Percentiles rank a stretch among this genome's conserved stretches.
These are phyloP conservation scores for Puccinellia tenuiflora DNA, from an alignment of 176 grass and related monocot genomes.

Conservation along the genomic window DNA sequence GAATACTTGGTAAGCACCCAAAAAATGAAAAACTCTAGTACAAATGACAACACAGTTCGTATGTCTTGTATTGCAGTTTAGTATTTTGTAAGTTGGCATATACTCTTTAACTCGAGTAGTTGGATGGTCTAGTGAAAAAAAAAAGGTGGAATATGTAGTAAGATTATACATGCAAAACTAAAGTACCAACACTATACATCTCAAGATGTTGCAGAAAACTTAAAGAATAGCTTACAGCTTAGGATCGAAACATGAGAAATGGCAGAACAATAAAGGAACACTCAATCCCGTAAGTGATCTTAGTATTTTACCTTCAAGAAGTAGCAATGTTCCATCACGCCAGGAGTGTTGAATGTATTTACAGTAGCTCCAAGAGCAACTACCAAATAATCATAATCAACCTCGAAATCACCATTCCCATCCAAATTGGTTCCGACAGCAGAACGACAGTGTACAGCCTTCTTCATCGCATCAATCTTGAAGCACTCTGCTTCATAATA, in stretches of 20 bases:
- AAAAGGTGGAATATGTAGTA: neutral
- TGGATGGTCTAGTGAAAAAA: neutral
- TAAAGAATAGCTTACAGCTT: neutral
- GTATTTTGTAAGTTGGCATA: neutral
- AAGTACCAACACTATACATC: neutral
- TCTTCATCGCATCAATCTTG: conserved; percentile 70
- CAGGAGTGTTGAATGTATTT: conserved; percentile 92
- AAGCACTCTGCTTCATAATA: conserved; percentile 92
- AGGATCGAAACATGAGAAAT: neutral
- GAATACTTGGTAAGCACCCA: too few relatives aligned
- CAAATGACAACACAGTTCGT: neutral
- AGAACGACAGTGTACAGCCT: conserved; percentile 60
- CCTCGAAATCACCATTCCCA: conserved; percentile 79
- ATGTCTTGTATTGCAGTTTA: neutral
- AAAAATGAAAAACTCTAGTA: too few relatives aligned
- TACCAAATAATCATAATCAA: conserved; percentile 86
- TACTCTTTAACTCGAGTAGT: neutral
- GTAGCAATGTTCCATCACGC: conserved; percentile 76
- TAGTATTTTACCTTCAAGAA: conserved; percentile 89
- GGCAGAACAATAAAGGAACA: neutral
- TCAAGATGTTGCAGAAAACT: neutral
- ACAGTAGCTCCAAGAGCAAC: conserved; percentile 74
- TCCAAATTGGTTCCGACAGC: conserved; percentile 70
- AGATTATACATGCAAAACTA: neutral
- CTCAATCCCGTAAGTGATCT: neutral